These are phyloP conservation scores for Clitoria ternatea DNA, from an alignment of 306 rosid genomes.

Conservation along the genomic window DNA sequence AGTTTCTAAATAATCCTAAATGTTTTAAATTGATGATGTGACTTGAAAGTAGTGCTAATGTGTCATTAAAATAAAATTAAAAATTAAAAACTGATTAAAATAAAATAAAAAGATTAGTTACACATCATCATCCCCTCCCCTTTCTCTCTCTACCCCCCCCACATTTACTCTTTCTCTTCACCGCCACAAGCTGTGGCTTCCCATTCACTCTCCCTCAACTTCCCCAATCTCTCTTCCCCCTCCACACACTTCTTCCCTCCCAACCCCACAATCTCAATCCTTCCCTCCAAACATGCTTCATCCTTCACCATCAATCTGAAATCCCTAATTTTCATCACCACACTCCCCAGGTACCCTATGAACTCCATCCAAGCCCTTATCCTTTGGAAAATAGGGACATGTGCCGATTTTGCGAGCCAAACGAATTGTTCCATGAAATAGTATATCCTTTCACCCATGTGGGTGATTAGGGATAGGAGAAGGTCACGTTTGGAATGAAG, in stretches of 20 bases:
- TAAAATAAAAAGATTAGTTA: no score
- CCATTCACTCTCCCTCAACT: conserved; percentile 52
- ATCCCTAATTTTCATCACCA: conserved; percentile 56
- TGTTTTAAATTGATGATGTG: no score
- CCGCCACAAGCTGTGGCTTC: no score
- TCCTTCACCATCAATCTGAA: conserved; percentile 43
- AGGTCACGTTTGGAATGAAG: conserved; percentile 33
- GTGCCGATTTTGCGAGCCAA: conserved; percentile 74
- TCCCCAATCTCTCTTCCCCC: conserved; percentile 40
- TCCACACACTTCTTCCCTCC: conserved; percentile 27
- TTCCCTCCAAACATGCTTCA: conserved; percentile 51
- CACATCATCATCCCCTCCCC: no score
- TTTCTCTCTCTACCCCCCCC: no score
- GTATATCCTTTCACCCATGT: conserved; percentile 78
- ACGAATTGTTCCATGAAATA: conserved; percentile 79
- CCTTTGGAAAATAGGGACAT: not conserved
- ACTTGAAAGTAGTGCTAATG: no score
- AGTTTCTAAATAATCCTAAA: no score
- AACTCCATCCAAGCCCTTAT: conserved; percentile 31
- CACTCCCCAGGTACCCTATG: conserved; percentile 27
- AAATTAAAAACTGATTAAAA: no score
- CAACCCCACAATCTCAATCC: conserved; percentile 26
- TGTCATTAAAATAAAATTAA: no score
- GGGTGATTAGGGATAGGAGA: conserved; percentile 42
- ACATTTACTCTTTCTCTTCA: no score